Base-by-base conservation (phyloP, 164 flowering plant genomes). In the Stephania yunnanensis region DNA sequence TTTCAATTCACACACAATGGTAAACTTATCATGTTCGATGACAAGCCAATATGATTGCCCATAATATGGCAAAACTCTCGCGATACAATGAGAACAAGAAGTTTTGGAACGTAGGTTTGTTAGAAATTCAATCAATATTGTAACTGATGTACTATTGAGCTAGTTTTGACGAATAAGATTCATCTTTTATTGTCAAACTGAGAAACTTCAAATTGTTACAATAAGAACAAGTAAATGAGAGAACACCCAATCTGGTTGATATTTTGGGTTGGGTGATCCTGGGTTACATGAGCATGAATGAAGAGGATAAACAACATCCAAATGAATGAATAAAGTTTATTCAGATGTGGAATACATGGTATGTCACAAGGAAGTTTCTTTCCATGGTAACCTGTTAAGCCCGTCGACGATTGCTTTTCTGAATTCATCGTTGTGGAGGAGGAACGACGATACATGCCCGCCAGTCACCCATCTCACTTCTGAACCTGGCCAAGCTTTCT, bases 391-490 rank as follows among this genome's bases (percentile, higher is more conserved):
- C 82, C 98, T 83, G 87, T 87, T 50, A 46, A 95, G 92, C 5
- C 86, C 90, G 78, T 95, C 99, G 5, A 90, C 87, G 50, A 95
- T 95, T 63, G 98, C 98, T 78, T 77, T 87, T 4, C 98, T 91
- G 74, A 95, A 95, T 76, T 86, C 91, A 64, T 84, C 88, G 77
- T 87, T 88, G 86, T 93, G 99, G 73, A 95, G 95, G 85, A 95
- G 82, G 82, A 95, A 87, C 17, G 98, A 93, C 15, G 99, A 93
- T 66, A 93, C 97, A 78, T 95, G 99, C 19, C 99, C 99, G 4
- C 99, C 99, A 0, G 90, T 92, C 19, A 95, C 98, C 99, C 99
- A 95, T 81, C 99, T 88, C 80, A 95, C 99, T 82, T 93, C 97
- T 25, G 98, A 95, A 31, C 99, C 99, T 11, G 98, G 99, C 98